A percentile compares a stretch with the other conserved stretches of the same genome.
phyloP scores from a whole-genome alignment of 2,329 filamentous ascomycete species.

The Conoideocrella luteorostrata region DNA sequence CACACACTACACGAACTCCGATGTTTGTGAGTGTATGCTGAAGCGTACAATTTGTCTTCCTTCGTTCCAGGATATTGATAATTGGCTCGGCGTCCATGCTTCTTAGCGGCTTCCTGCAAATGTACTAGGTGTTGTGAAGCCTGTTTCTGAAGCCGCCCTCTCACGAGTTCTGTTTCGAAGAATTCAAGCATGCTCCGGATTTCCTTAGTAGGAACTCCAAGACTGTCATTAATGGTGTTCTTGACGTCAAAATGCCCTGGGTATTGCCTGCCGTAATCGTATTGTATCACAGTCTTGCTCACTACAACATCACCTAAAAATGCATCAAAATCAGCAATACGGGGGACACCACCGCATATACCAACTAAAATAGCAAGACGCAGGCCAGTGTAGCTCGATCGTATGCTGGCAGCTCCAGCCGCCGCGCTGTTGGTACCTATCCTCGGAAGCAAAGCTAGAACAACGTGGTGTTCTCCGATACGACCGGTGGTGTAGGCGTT shows the following conservation, averaged over 20 bases:
- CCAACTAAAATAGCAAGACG: background rate
- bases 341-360: background rate
- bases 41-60: slow-evolving; percentile 22
- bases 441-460: background rate
- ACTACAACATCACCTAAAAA: background rate
- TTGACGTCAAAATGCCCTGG: background rate
- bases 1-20: slow-evolving; percentile 11
- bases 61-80: slow-evolving; percentile 20
- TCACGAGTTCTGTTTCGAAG: no score
- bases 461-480: background rate
- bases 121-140: no score
- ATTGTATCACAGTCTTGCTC: background rate
- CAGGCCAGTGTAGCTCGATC: background rate
- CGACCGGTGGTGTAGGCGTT: background rate
- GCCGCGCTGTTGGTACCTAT: background rate
- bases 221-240: no score
- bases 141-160: no score
- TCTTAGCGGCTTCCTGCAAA: no score
- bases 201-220: no score
- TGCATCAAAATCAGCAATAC: background rate
- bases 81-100: no score
- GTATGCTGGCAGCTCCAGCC: background rate
- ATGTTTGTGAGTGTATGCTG: slow-evolving; percentile 27
- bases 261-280: background rate
- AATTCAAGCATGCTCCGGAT: no score